A percentile compares a stretch with the other conserved stretches of the same genome.
These are phyloP conservation scores for Penicillium verrucosum DNA, from an alignment of 2,329 filamentous ascomycete genomes.

Conservation along the genomic window DNA sequence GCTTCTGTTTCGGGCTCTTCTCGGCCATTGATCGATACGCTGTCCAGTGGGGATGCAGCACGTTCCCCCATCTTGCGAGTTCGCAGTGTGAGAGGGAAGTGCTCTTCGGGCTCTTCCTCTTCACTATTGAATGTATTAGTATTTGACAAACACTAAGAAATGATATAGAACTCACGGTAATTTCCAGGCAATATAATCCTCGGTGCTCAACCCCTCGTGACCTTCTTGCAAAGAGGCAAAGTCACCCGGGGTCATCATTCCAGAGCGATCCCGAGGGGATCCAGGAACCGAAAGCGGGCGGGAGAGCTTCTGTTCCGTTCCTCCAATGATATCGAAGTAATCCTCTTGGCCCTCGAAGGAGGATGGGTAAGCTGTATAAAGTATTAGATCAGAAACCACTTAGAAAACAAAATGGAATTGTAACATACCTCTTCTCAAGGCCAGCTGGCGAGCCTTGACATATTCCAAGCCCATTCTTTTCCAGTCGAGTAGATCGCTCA, in stretches of 20 bases:
- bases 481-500: slow-evolving; percentile 96
- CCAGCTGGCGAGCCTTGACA: slow-evolving; percentile 92
- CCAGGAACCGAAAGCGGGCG: slow-evolving; percentile 91
- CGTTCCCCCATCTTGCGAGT: slow-evolving; percentile 43
- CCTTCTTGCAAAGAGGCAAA: slow-evolving; percentile 96
- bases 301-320: slow-evolving; percentile 91
- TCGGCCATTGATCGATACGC: slow-evolving; percentile 31
- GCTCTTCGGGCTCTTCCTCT: slow-evolving; percentile 85
- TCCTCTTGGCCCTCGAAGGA: slow-evolving; percentile 76
- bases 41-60: slow-evolving; percentile 38
- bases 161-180: slow-evolving; percentile 70
- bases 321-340: slow-evolving; percentile 86
- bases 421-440: slow-evolving; percentile 64
- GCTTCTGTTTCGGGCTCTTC: slow-evolving; percentile 4
- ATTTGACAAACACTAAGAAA: background rate
- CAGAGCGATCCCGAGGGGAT: slow-evolving; percentile 81
- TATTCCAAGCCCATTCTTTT: slow-evolving; percentile 99
- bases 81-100: slow-evolving; percentile 65
- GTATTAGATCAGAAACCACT: slow-evolving; percentile 12
- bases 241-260: slow-evolving; percentile 99
- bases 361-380: slow-evolving; percentile 69
- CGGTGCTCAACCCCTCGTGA: slow-evolving; percentile 85
- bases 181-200: slow-evolving; percentile 98
- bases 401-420: background rate
- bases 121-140: slow-evolving; percentile 55